Evolutionary conservation across 805 yeast species (phyloP).

Genomic region (Tetrapisispora phaffii): DNA sequence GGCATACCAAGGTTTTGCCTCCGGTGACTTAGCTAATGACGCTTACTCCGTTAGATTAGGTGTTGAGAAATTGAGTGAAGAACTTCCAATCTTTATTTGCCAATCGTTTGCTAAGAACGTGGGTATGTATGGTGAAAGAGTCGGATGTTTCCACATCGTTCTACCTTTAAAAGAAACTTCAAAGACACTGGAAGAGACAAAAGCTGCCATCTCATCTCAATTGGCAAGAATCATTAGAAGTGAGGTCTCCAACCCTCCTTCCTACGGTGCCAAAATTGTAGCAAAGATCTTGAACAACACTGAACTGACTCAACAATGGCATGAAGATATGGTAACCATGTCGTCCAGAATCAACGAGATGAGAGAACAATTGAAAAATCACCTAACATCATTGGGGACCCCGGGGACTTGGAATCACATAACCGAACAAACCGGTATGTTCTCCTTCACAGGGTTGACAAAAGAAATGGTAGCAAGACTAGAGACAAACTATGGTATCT

Average conservation of each 20-base stretch:
- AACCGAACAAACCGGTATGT: constrained; percentile 89
- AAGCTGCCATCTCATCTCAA: constrained; percentile 61
- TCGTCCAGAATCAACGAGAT: constrained; percentile 69
- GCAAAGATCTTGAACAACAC: constrained; percentile 59
- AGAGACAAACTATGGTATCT: constrained; percentile 71
- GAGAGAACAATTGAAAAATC: constrained; percentile 59
- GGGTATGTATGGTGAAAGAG: constrained; percentile 97
- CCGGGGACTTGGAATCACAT: constrained; percentile 94
- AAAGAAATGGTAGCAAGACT: constrained; percentile 68
- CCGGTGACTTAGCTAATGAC: constrained; percentile 75
- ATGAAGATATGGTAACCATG: constrained; percentile 75
- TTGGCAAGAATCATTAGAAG: constrained; percentile 66
- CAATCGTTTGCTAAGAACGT: constrained; percentile 95
- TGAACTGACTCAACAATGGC: constrained; percentile 71
- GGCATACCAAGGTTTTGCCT: constrained; percentile 96
- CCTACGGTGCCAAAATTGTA: constrained; percentile 90
- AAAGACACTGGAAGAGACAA: constrained; percentile 32
- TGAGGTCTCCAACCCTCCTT: constrained; percentile 89
- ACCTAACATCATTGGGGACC: constrained; percentile 53
- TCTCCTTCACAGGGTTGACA: constrained; percentile 82
- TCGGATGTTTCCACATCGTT: constrained; percentile 81
- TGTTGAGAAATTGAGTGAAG: constrained; percentile 35
- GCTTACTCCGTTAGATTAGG: constrained; percentile 68
- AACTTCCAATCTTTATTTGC: constrained; percentile 62
- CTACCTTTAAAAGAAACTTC: constrained; percentile 32